Percentiles rank a stretch among this genome's conserved stretches.
phyloP scores from a whole-genome alignment of 139 green algal genomes.

The Closterium sp. region DNA sequence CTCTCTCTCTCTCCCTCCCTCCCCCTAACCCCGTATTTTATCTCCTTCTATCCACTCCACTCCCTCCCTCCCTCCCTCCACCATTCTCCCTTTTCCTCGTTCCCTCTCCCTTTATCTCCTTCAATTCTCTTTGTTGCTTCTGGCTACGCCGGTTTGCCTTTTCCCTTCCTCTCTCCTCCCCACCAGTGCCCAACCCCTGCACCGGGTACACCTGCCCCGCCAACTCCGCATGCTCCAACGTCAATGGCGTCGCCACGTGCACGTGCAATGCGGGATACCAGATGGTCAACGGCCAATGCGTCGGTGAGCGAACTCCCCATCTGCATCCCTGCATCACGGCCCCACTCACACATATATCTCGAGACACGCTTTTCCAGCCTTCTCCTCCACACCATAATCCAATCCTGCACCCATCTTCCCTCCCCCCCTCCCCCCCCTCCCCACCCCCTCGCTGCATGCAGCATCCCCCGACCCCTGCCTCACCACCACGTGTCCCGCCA shows the following conservation, averaged over 20 bases:
- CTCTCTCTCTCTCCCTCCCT: too few relatives aligned
- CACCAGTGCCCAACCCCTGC: neutral
- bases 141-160: too few relatives aligned
- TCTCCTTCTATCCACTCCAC: too few relatives aligned
- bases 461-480: neutral
- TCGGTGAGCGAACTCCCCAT: too few relatives aligned
- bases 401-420: neutral
- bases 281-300: neutral
- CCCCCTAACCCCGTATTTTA: too few relatives aligned
- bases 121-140: too few relatives aligned
- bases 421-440: neutral
- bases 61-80: too few relatives aligned
- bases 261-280: neutral
- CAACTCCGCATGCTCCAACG: slow-evolving; percentile 3
- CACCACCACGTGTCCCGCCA: neutral
- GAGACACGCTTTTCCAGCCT: neutral
- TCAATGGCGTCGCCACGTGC: neutral
- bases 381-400: too few relatives aligned
- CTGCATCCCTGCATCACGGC: neutral
- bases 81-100: too few relatives aligned
- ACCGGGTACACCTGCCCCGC: neutral
- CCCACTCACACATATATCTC: neutral
- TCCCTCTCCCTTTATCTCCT: too few relatives aligned
- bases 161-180: too few relatives aligned
- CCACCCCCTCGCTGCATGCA: neutral